Percentiles rank a stretch among this genome's conserved stretches.
Conservation (phyloP, 345 rosid species). For the Hevea brasiliensis region DNA sequence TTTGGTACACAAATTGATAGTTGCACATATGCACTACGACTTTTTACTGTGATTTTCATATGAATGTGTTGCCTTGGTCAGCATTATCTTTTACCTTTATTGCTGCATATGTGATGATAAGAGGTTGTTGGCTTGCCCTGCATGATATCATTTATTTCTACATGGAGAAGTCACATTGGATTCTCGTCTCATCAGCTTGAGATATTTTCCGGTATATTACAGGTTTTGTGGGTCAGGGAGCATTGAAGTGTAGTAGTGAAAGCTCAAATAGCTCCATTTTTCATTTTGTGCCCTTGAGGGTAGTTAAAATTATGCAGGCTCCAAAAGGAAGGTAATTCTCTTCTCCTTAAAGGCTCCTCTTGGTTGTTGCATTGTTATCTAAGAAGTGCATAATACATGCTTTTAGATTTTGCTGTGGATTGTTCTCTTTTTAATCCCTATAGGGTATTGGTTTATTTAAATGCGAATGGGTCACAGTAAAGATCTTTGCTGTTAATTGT, state of each 20-base stretch:
- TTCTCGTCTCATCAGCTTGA: conserved; percentile 26
- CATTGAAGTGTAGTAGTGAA: conserved; percentile 44
- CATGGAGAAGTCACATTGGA: conserved; percentile 43
- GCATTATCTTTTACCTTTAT: conserved; percentile 34
- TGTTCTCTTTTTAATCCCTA: conserved; percentile 18
- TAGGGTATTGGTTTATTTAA: conserved; percentile 20
- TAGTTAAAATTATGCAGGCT: conserved; percentile 69
- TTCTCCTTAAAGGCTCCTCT: conserved; percentile 18
- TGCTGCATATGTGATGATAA: conserved; percentile 32
- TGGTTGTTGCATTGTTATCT: conserved; percentile 7
- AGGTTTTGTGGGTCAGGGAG: conserved; percentile 57
- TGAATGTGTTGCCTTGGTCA: conserved; percentile 10
- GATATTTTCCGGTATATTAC: conserved; percentile 37
- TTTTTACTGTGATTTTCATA: conserved; percentile 24
- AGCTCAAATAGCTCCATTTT: conserved; percentile 30
- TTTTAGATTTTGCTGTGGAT: not conserved
- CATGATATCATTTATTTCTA: conserved; percentile 41
- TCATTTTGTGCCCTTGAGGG: conserved; percentile 26
- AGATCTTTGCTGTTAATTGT: conserved; percentile 19
- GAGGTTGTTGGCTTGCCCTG: conserved; percentile 24
- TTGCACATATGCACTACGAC: not conserved
- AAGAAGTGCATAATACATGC: conserved; percentile 11
- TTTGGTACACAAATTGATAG: conserved; percentile 21
- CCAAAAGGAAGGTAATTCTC: conserved; percentile 75
- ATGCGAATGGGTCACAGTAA: conserved; percentile 11